Evolutionary conservation across 331 rosid species (phyloP).

Genomic region (Acacia concinna): DNA sequence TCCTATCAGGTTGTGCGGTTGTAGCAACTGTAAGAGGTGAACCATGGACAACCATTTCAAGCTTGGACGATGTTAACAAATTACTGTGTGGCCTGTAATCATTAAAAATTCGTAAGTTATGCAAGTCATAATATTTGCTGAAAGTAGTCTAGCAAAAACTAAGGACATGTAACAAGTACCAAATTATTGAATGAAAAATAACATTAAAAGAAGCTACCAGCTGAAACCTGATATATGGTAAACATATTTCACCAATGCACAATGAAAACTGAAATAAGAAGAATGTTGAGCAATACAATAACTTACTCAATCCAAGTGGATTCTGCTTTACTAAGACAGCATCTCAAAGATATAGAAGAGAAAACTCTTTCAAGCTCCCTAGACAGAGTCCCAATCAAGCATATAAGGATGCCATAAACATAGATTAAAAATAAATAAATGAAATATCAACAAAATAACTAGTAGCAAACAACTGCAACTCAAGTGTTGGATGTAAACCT

Average conservation of each 20-base stretch:
- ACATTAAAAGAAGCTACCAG: not conserved
- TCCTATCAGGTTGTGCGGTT: constrained; percentile 52
- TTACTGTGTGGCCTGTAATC: constrained; percentile 56
- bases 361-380: constrained; percentile 89
- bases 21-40: constrained; percentile 54
- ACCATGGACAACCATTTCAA: constrained; percentile 58
- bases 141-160: constrained; percentile 13
- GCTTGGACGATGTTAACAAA: constrained; percentile 63
- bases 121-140: constrained; percentile 19
- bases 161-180: not conserved
- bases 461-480: not conserved
- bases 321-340: constrained; percentile 68
- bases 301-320: constrained; percentile 63
- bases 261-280: constrained; percentile 24
- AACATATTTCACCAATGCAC: constrained; percentile 17
- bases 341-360: constrained; percentile 70
- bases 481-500: constrained; percentile 51
- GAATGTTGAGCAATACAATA: constrained; percentile 22
- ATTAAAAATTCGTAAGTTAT: constrained; percentile 34
- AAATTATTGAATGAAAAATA: constrained; percentile 24
- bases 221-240: not conserved
- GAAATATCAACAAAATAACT: not conserved
- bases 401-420: constrained; percentile 26
- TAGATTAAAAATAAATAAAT: not conserved
- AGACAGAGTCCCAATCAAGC: constrained; percentile 27